Percentiles rank a stretch among this genome's conserved stretches.
Evolutionary conservation across 2,329 filamentous ascomycete species (phyloP).

Genomic region (Calonectria ilicicola): DNA sequence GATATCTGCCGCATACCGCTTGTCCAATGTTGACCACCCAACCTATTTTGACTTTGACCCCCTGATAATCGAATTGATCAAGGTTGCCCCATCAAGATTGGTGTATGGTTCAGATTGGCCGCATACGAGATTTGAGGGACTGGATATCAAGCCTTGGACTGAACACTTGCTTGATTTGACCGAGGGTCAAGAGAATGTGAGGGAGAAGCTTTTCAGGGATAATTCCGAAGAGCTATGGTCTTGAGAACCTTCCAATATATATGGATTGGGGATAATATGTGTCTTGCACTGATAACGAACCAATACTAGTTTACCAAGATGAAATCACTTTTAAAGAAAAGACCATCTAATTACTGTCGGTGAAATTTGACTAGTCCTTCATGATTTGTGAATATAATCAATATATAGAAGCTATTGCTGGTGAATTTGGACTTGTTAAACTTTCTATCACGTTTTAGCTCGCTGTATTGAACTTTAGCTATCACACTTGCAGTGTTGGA

Average conservation of each 20-base stretch:
- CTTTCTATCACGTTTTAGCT: too few relatives aligned
- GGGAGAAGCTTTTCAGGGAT: background rate
- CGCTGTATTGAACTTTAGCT: too few relatives aligned
- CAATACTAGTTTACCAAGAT: too few relatives aligned
- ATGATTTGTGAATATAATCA: too few relatives aligned
- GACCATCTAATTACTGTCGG: too few relatives aligned
- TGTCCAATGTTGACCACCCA: background rate
- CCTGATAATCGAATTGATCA: background rate
- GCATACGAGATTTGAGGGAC: slow-evolving; percentile 2
- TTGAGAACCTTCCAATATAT: background rate
- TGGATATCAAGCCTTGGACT: slow-evolving; percentile 5
- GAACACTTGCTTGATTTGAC: background rate
- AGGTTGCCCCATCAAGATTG: background rate
- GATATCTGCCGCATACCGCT: background rate
- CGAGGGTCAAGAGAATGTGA: background rate
- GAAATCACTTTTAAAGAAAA: too few relatives aligned
- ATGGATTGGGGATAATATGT: too few relatives aligned
- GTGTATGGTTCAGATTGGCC: slow-evolving; percentile 4
- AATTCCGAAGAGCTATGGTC: background rate
- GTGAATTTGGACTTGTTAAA: too few relatives aligned
- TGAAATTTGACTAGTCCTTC: too few relatives aligned
- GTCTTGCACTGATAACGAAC: too few relatives aligned
- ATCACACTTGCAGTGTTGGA: too few relatives aligned
- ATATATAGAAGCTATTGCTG: too few relatives aligned
- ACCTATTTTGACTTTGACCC: background rate